phyloP scores from a whole-genome alignment of 306 rosid genomes.

The Cotoneaster glaucophyllus region DNA sequence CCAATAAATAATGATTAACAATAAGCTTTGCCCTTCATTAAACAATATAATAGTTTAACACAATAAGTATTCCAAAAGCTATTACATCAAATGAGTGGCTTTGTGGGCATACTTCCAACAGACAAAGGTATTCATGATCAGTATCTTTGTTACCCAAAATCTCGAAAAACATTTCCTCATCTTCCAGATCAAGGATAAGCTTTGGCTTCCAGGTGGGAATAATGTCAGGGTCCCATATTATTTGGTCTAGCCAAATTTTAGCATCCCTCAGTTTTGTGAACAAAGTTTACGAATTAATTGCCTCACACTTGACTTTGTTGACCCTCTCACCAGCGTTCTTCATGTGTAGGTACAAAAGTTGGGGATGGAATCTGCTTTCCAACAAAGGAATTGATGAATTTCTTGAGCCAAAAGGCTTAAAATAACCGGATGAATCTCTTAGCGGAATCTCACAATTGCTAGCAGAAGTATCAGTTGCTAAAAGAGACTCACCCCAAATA shows the following conservation, averaged over 20 bases:
- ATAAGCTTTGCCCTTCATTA: too few relatives aligned
- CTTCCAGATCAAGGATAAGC: constrained; percentile 83
- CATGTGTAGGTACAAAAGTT: constrained; percentile 57
- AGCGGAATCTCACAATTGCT: constrained; percentile 51
- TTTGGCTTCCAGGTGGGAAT: constrained; percentile 48
- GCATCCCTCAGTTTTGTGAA: constrained; percentile 54
- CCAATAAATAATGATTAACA: too few relatives aligned
- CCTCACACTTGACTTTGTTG: constrained; percentile 35
- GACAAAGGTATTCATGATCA: constrained; percentile 47
- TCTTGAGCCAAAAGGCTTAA: constrained; percentile 25
- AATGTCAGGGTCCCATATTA: constrained; percentile 56
- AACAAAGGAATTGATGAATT: constrained; percentile 29
- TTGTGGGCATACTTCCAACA: too few relatives aligned
- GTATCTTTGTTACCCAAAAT: constrained; percentile 58
- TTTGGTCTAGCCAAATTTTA: constrained; percentile 74
- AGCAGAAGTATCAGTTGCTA: constrained; percentile 28
- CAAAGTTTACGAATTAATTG: constrained; percentile 38
- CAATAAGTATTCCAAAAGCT: too few relatives aligned
- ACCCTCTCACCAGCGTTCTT: constrained; percentile 31
- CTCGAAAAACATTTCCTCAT: constrained; percentile 88
- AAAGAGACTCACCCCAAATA: constrained; percentile 74
- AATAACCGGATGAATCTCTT: neutral
- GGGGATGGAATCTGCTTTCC: constrained; percentile 63
- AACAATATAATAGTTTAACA: too few relatives aligned
- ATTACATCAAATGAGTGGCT: too few relatives aligned